phyloP scores from a whole-genome alignment of 306 rosid genomes.

The Medicago ruthenica region DNA sequence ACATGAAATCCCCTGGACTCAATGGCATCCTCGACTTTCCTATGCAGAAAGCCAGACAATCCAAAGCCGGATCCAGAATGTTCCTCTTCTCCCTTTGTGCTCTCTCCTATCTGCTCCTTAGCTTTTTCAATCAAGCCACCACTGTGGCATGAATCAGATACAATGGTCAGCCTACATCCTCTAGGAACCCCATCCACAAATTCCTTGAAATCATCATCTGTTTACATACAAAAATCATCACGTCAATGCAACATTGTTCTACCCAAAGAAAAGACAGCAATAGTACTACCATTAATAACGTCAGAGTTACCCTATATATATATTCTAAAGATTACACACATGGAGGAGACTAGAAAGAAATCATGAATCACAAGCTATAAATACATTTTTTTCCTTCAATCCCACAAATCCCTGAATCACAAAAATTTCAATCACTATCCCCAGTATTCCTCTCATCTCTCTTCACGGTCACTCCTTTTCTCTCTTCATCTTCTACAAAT shows the following conservation, averaged over 20 bases:
- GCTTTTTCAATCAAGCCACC: constrained; percentile 79
- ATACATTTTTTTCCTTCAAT: neutral
- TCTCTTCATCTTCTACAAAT: too few species aligned
- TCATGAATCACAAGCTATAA: neutral
- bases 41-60: constrained; percentile 64
- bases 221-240: neutral
- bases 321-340: too few species aligned
- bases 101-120: constrained; percentile 90
- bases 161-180: constrained; percentile 76
- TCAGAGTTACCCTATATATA: neutral
- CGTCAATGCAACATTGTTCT: neutral
- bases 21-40: constrained; percentile 57
- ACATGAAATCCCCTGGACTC: constrained; percentile 81
- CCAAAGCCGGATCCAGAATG: constrained; percentile 51
- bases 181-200: constrained; percentile 66
- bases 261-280: too few species aligned
- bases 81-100: constrained; percentile 53
- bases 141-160: constrained; percentile 97
- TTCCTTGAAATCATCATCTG: constrained; percentile 95
- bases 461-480: too few species aligned
- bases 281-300: neutral
- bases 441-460: too few species aligned
- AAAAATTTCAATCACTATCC: too few species aligned
- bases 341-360: neutral
- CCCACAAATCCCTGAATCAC: too few species aligned